phyloP scores from a whole-genome alignment of 2,329 filamentous ascomycete genomes.

The Dactylonectria estremocensis region DNA sequence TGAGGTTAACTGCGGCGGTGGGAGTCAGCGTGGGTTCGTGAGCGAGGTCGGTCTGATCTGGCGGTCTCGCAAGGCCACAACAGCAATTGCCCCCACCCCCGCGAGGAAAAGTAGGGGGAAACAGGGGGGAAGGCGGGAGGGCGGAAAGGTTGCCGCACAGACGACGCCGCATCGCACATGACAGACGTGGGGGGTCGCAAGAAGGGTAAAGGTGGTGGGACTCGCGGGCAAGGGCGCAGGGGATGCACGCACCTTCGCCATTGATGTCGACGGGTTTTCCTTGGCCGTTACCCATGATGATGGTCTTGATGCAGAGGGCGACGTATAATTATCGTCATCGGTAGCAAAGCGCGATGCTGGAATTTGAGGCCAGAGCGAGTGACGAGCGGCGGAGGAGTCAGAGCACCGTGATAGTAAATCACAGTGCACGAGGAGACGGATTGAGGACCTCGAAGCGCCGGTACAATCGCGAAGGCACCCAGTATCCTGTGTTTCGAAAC shows the following conservation, averaged over 20 bases:
- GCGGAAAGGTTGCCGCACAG: too few species aligned
- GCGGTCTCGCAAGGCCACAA: background rate
- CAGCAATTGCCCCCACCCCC: background rate
- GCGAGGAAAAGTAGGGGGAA: too few species aligned
- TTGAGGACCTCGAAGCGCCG: background rate
- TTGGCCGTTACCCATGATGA: constrained; percentile 90
- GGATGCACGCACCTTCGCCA: constrained; percentile 85
- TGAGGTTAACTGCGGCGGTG: constrained; percentile 83
- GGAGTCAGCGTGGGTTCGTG: constrained; percentile 25
- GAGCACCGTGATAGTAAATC: constrained; percentile 35
- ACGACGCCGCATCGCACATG: background rate
- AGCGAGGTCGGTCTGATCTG: background rate
- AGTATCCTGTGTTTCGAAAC: background rate
- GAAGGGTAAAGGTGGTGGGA: background rate
- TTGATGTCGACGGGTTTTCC: constrained; percentile 93
- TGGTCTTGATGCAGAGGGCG: constrained; percentile 45
- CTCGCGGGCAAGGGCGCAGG: constrained; percentile 23
- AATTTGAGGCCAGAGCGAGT: constrained; percentile 36
- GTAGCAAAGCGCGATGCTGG: constrained; percentile 50
- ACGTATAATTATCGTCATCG: constrained; percentile 49
- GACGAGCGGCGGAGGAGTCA: constrained; percentile 41
- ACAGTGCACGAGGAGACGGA: background rate
- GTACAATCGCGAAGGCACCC: background rate
- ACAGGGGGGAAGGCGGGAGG: too few species aligned
- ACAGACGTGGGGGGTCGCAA: background rate